A percentile compares a stretch with the other conserved stretches of the same genome.
Conservation (phyloP, 192 early-diverging fungal species). For the Rhizophagus clarus region DNA sequence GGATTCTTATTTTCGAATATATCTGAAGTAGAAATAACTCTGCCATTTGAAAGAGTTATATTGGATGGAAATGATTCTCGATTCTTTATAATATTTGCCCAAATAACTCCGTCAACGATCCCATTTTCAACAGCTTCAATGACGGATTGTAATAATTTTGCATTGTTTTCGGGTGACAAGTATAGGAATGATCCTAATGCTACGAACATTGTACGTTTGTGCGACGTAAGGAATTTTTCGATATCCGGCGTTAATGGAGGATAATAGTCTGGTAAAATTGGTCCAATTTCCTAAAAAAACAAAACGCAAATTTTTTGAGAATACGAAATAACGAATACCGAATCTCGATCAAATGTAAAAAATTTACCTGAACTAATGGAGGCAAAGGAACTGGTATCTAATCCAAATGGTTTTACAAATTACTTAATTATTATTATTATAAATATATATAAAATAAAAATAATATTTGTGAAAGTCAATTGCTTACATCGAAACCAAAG, state of each 20-base stretch:
- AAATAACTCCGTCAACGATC: constrained; percentile 40
- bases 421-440: too few relatives aligned
- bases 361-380: background rate
- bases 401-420: too few relatives aligned
- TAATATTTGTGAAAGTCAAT: too few relatives aligned
- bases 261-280: constrained; percentile 35
- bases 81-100: constrained; percentile 17
- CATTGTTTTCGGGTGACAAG: constrained; percentile 4
- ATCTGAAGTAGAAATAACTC: background rate
- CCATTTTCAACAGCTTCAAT: constrained; percentile 28
- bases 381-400: background rate
- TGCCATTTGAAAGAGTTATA: background rate
- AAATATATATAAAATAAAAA: too few relatives aligned
- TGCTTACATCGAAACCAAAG: background rate
- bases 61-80: background rate
- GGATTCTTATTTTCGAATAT: constrained; percentile 2
- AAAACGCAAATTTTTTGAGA: too few relatives aligned
- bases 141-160: constrained; percentile 35
- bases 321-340: too few relatives aligned
- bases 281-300: constrained; percentile 29
- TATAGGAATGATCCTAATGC: background rate
- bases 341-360: background rate
- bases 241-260: background rate
- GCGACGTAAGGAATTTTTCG: background rate
- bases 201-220: constrained; percentile 8